These are phyloP conservation scores for Ceriops tagal DNA, from an alignment of 345 rosid genomes.

Conservation along the genomic window DNA sequence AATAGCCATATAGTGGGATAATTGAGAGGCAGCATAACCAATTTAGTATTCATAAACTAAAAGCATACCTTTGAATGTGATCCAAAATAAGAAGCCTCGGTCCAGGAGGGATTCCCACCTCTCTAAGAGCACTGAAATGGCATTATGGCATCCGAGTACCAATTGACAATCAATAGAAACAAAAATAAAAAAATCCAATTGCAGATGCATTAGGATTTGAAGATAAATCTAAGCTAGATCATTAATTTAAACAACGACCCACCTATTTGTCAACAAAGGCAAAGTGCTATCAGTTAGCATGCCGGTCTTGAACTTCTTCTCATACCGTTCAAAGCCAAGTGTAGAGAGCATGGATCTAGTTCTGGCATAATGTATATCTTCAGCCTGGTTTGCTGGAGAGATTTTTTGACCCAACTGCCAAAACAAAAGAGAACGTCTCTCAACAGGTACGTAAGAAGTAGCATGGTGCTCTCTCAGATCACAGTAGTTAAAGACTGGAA, in stretches of 20 bases:
- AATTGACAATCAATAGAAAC: neutral
- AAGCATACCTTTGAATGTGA: constrained; percentile 61
- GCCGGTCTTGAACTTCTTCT: constrained; percentile 90
- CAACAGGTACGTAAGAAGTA: neutral
- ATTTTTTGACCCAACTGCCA: constrained; percentile 70
- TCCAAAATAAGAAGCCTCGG: constrained; percentile 91
- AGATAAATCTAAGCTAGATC: neutral
- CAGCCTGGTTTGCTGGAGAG: constrained; percentile 47
- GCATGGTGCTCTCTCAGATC: neutral
- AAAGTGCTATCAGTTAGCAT: constrained; percentile 71
- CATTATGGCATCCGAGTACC: neutral
- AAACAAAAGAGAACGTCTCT: constrained; percentile 18
- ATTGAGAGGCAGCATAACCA: constrained; percentile 9
- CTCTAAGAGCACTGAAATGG: constrained; percentile 77
- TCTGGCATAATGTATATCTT: constrained; percentile 52
- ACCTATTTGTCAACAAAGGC: constrained; percentile 91
- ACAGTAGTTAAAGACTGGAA: neutral
- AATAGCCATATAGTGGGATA: neutral
- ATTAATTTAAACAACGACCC: constrained; percentile 21
- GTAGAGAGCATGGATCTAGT: constrained; percentile 57
- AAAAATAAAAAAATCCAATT: neutral
- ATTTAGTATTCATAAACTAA: neutral
- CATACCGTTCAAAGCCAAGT: constrained; percentile 84
- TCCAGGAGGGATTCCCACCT: constrained; percentile 89
- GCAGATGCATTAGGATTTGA: neutral